These are phyloP conservation scores for Yamadazyma pseudoaaseri DNA, from an alignment of 1,139 yeast genomes.

Conservation along the genomic window DNA sequence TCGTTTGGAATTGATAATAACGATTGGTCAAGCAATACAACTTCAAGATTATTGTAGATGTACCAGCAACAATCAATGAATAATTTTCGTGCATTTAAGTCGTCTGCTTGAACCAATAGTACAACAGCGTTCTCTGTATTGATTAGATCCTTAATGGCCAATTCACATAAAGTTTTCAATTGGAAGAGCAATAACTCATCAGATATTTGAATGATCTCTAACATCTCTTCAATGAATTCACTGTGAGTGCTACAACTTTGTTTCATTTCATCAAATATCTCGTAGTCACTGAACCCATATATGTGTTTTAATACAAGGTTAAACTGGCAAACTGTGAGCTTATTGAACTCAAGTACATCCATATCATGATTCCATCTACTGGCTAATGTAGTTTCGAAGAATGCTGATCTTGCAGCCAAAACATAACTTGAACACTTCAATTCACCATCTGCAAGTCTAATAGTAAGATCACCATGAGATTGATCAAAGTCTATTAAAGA, in stretches of 20 bases:
- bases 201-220: constrained; percentile 61
- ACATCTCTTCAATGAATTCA: constrained; percentile 51
- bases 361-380: constrained; percentile 47
- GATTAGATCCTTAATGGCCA: constrained; percentile 59
- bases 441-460: constrained; percentile 41
- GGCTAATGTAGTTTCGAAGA: constrained; percentile 60
- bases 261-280: constrained; percentile 42
- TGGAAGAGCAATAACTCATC: constrained; percentile 65
- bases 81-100: constrained; percentile 52
- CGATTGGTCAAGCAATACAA: constrained; percentile 52
- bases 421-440: constrained; percentile 49
- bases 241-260: constrained; percentile 19
- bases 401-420: constrained; percentile 56
- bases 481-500: constrained; percentile 14
- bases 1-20: constrained; percentile 30
- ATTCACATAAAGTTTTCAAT: constrained; percentile 61
- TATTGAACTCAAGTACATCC: constrained; percentile 34
- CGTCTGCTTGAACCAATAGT: constrained; percentile 54
- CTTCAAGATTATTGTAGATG: constrained; percentile 63
- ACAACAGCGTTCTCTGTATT: constrained; percentile 59
- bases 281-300: constrained; percentile 51
- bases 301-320: constrained; percentile 51
- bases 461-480: constrained; percentile 18
- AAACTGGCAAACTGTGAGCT: constrained; percentile 47
- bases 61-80: constrained; percentile 66